phyloP scores from a whole-genome alignment of 1,139 yeast species.

The Eremothecium gossypii region DNA sequence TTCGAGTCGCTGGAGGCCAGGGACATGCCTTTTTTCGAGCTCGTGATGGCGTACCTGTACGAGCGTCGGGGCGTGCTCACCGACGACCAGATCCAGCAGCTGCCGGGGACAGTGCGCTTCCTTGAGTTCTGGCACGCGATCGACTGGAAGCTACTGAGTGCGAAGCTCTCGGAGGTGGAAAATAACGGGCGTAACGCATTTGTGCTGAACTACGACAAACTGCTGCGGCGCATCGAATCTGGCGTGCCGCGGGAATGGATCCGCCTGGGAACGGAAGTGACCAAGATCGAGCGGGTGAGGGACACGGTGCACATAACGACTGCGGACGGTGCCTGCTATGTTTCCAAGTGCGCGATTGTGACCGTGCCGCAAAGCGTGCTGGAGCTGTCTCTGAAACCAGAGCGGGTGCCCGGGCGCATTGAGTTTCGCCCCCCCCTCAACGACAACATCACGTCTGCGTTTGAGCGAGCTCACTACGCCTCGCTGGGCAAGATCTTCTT shows the following conservation, averaged over 20 bases:
- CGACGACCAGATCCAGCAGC: slow-evolving; percentile 40
- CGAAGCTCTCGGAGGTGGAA: slow-evolving; percentile 54
- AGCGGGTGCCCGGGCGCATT: slow-evolving; percentile 36
- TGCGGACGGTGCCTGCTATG: slow-evolving; percentile 23
- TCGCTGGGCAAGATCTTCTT: slow-evolving; percentile 70
- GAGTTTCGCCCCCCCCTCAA: slow-evolving; percentile 58
- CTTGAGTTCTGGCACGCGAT: slow-evolving; percentile 76
- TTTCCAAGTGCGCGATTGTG: slow-evolving; percentile 50
- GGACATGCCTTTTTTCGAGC: slow-evolving; percentile 45
- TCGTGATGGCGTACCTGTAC: slow-evolving; percentile 39
- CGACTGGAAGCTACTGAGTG: slow-evolving; percentile 56
- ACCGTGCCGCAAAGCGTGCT: slow-evolving; percentile 72
- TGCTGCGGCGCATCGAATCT: slow-evolving; percentile 39
- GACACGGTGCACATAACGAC: slow-evolving; percentile 26
- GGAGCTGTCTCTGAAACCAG: slow-evolving; percentile 29
- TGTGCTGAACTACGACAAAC: slow-evolving; percentile 44
- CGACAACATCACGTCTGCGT: slow-evolving; percentile 34
- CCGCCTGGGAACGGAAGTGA: slow-evolving; percentile 40
- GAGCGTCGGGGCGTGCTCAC: slow-evolving; percentile 42
- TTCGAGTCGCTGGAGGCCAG: slow-evolving; percentile 40
- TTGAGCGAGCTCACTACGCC: slow-evolving; percentile 51
- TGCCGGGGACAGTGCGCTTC: slow-evolving; percentile 45
- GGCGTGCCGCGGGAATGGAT: slow-evolving; percentile 37
- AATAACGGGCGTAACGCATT: slow-evolving; percentile 70
- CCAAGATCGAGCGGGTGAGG: slow-evolving; percentile 29